Evolutionary conservation across 192 early-diverging fungal species (phyloP).

Genomic region (Coemansia sp.): DNA sequence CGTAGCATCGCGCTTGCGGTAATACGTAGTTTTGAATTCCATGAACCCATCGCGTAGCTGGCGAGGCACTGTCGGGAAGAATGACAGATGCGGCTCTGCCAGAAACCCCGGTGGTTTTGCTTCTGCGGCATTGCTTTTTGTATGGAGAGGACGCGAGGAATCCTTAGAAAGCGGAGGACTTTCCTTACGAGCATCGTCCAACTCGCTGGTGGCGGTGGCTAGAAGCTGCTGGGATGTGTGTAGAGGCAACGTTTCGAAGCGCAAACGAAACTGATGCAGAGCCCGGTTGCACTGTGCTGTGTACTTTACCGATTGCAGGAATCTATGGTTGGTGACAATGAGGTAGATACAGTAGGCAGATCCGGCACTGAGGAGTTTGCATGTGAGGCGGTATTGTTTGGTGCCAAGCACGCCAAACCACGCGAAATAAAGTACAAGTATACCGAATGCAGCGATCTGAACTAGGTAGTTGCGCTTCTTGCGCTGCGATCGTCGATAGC

Average conservation of each 20-base stretch:
- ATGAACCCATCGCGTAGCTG: conserved; percentile 53
- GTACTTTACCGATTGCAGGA: conserved; percentile 54
- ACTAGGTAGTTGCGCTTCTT: conserved; percentile 71
- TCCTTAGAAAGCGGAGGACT: neutral
- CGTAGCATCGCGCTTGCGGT: conserved; percentile 51
- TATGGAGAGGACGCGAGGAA: neutral
- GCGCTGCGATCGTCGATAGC: conserved; percentile 65
- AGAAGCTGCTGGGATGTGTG: conserved; percentile 20
- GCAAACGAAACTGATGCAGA: conserved; percentile 54
- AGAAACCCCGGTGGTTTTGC: conserved; percentile 15
- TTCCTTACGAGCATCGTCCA: neutral
- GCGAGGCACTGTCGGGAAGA: conserved; percentile 56
- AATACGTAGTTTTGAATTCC: conserved; percentile 55
- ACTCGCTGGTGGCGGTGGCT: conserved; percentile 5
- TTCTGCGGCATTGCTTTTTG: neutral
- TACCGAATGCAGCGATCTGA: conserved; percentile 50
- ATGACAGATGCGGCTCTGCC: conserved; percentile 51
- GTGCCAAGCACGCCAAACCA: conserved; percentile 57
- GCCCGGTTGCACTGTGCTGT: conserved; percentile 56
- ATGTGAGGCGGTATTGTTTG: conserved; percentile 43
- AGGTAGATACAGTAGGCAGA: conserved; percentile 58
- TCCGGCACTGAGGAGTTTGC: conserved; percentile 53
- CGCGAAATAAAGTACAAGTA: conserved; percentile 54
- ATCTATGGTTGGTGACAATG: conserved; percentile 49
- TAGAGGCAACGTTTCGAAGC: conserved; percentile 51